phyloP scores from a whole-genome alignment of 73 alveolate species.

The Paramecium caudatum region DNA sequence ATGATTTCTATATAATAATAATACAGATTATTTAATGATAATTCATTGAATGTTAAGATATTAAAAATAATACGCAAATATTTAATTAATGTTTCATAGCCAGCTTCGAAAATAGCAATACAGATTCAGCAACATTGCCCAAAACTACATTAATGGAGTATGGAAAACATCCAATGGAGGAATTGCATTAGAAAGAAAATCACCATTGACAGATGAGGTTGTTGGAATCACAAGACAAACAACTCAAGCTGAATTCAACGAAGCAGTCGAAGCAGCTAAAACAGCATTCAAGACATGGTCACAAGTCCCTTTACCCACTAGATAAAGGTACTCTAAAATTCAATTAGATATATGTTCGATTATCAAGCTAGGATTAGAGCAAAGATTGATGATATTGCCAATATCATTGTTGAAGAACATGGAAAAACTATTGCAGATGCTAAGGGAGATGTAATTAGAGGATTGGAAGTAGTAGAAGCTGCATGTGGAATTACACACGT shows the following conservation, averaged over 20 bases:
- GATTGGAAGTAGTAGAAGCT: slow-evolving; percentile 92
- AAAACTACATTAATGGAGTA: slow-evolving; percentile 82
- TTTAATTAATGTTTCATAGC: slow-evolving; percentile 27
- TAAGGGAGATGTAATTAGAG: slow-evolving; percentile 96
- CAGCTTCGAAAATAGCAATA: neutral
- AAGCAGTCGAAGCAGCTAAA: slow-evolving; percentile 85
- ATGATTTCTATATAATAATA: too few species aligned
- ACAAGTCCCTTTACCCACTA: slow-evolving; percentile 80
- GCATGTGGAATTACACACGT: slow-evolving; percentile 80
- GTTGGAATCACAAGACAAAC: slow-evolving; percentile 85
- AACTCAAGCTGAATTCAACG: slow-evolving; percentile 84
- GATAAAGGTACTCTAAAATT: slow-evolving; percentile 57
- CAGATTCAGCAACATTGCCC: slow-evolving; percentile 46
- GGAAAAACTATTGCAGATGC: slow-evolving; percentile 97
- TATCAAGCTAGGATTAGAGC: slow-evolving; percentile 78
- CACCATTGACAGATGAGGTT: slow-evolving; percentile 89
- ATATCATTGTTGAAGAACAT: slow-evolving; percentile 86
- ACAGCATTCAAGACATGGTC: slow-evolving; percentile 92
- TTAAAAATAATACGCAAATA: slow-evolving; percentile 46
- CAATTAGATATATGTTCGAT: slow-evolving; percentile 83
- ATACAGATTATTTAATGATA: too few species aligned
- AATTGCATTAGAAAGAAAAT: slow-evolving; percentile 77
- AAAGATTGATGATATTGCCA: slow-evolving; percentile 85
- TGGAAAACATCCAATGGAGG: slow-evolving; percentile 85
- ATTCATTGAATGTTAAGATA: too few species aligned